phyloP scores from a whole-genome alignment of 2,329 filamentous ascomycete species.

The Fusarium hostae region DNA sequence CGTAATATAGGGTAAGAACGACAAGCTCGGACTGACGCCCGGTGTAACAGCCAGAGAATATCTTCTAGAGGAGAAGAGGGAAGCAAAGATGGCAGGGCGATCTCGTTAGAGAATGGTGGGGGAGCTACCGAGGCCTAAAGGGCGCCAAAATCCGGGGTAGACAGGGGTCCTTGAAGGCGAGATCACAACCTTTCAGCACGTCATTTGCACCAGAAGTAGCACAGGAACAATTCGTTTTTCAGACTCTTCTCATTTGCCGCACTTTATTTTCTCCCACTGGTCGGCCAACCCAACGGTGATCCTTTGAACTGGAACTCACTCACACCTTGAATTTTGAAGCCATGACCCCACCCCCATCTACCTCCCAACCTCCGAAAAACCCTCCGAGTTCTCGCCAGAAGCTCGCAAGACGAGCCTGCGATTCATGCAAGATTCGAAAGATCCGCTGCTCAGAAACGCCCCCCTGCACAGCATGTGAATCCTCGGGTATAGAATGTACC shows the following conservation, averaged over 20 bases:
- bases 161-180: slow-evolving; percentile 27
- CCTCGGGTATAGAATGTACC: slow-evolving; percentile 60
- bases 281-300: not conserved
- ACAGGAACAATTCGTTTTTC: slow-evolving; percentile 6
- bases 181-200: slow-evolving; percentile 37
- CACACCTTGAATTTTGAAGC: not conserved
- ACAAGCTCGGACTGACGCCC: not conserved
- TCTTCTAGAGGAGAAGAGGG: not conserved
- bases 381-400: slow-evolving; percentile 34
- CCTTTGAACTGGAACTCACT: not conserved
- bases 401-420: slow-evolving; percentile 55
- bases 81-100: not conserved
- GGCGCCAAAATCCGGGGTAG: slow-evolving; percentile 29
- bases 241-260: slow-evolving; percentile 9
- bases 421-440: slow-evolving; percentile 64
- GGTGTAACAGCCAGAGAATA: not conserved
- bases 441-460: slow-evolving; percentile 60
- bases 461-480: slow-evolving; percentile 58
- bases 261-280: not conserved
- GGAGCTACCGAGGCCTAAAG: slow-evolving; percentile 1
- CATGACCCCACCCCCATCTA: slow-evolving; percentile 32
- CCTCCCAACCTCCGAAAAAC: slow-evolving; percentile 28
- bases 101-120: not conserved
- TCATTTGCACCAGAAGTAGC: slow-evolving; percentile 13
- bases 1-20: not conserved